Base-by-base conservation (phyloP, 2,329 filamentous ascomycete species). In the Curvularia hawaiiensis region DNA sequence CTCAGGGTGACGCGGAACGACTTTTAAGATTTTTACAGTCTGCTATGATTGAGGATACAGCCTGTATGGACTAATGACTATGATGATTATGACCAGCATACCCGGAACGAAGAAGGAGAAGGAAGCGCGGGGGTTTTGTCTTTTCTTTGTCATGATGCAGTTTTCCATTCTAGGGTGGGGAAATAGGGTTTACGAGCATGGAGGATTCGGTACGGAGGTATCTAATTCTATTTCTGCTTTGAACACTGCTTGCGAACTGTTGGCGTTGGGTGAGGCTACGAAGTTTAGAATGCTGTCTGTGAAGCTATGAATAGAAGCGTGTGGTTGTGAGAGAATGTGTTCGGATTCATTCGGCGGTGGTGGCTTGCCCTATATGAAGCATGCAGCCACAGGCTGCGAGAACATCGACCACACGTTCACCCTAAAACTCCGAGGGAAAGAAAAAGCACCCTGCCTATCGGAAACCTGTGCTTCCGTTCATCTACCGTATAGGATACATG, bases 51-150 rank as follows among this genome's bases (percentile, higher is more conserved):
- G 22, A 61, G 52, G 56, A 60, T 28, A 66, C 49, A 63, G 64
- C 59, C 60, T 58, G 56, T 54, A 52, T 65, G 60, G 65, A 70
- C 65, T 75, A 64, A 75, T 64, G 72, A 74, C 63, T 67, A 65
- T 72, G 60, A 76, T 53, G 71, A 74, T 62, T 65, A 76, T 61
- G 70, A 73, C 60, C 58, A 73, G 71, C 72, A 75, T 75, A 67
- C 59, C 62, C 59, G 65, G 66, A 69, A 69, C 58, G 61, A 61
- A 60, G 50, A 61, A 63, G 64, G 63, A 55, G 50, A 61, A 63
- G 65, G 63, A 55, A 55, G 67, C 30, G 30, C 30, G 56, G 55
- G 55, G 56, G 52, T 50, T 62, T 61, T 60, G 47, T 64, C 38
- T 57, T 58, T 58, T 62, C 51, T 56, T 51, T 55, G 54, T 50